Evolutionary conservation across 2,329 filamentous ascomycete genomes (phyloP).

Genomic region (Pleurostoma richardsiae): DNA sequence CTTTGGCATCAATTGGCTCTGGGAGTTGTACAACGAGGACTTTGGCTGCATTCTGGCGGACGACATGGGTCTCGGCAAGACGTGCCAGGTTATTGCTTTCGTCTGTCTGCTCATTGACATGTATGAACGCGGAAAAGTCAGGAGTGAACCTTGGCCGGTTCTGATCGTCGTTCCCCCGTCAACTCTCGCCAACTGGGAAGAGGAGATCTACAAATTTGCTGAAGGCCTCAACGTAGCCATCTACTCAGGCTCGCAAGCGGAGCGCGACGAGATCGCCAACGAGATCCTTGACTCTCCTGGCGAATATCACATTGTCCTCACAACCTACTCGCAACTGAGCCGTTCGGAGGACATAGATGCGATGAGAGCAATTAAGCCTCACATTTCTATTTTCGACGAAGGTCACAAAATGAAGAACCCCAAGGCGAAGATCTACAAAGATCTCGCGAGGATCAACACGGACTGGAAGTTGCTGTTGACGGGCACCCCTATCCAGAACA

Average conservation of each 20-base stretch:
- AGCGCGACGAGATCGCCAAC: constrained; percentile 63
- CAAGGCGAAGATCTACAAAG: constrained; percentile 73
- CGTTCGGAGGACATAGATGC: constrained; percentile 44
- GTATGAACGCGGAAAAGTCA: constrained; percentile 26
- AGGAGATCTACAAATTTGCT: constrained; percentile 85
- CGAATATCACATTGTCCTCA: constrained; percentile 58
- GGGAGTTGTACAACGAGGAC: constrained; percentile 71
- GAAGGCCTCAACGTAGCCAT: constrained; percentile 71
- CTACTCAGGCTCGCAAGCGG: constrained; percentile 59
- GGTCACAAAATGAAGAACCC: constrained; percentile 91
- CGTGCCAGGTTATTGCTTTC: constrained; percentile 91
- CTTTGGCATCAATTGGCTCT: constrained; percentile 92
- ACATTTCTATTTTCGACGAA: constrained; percentile 78
- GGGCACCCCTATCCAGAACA: constrained; percentile 92
- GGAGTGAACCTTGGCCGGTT: constrained; percentile 56
- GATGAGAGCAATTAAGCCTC: constrained; percentile 41
- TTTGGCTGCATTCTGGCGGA: constrained; percentile 91
- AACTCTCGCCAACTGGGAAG: constrained; percentile 92
- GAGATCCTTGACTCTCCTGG: constrained; percentile 59
- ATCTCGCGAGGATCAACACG: constrained; percentile 70
- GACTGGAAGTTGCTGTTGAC: constrained; percentile 83
- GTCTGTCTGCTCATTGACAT: constrained; percentile 76
- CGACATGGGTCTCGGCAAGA: constrained; percentile 97
- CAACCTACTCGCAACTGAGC: constrained; percentile 55
- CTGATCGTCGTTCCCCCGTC: constrained; percentile 89